Percentiles rank a stretch among this genome's conserved stretches.
These are phyloP conservation scores for Lactifluus subvellereus DNA, from an alignment of 768 basidiomycete genomes.

Conservation along the genomic window DNA sequence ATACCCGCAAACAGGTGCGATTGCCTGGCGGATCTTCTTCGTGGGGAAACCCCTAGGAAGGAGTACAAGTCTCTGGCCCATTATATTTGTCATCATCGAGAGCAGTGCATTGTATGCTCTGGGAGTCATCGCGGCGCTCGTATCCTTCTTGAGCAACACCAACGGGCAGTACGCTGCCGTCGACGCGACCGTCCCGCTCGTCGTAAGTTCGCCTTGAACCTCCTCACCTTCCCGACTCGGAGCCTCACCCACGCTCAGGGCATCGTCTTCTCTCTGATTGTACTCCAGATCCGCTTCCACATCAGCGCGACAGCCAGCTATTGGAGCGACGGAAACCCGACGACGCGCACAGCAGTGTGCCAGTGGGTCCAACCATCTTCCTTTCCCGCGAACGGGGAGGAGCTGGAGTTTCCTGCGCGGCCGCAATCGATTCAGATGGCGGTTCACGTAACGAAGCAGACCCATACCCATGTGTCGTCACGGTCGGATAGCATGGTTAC, in stretches of 20 bases:
- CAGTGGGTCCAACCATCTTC: background rate
- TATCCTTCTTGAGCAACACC: background rate
- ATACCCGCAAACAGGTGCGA: background rate
- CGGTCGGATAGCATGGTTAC: too few species aligned
- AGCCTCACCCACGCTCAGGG: background rate
- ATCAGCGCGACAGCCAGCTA: background rate
- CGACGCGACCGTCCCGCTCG: constrained; percentile 2
- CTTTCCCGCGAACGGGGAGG: background rate
- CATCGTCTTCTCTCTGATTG: constrained; percentile 7
- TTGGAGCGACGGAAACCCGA: background rate
- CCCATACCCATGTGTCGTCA: background rate
- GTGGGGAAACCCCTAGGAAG: background rate
- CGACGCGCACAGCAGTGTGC: background rate
- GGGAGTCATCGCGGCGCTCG: background rate
- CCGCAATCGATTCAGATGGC: background rate
- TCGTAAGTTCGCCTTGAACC: background rate
- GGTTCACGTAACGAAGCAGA: background rate
- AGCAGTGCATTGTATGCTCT: constrained; percentile 8
- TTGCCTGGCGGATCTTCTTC: background rate
- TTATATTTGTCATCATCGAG: background rate
- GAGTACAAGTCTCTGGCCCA: background rate
- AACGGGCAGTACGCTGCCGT: background rate
- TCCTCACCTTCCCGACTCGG: background rate
- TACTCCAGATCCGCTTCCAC: constrained; percentile 15
- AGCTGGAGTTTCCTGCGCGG: background rate